Evolutionary conservation across 1,139 yeast genomes (phyloP), one percentile per base, ranked within the genome.

Genomic region (Pichiaceae sp.): DNA sequence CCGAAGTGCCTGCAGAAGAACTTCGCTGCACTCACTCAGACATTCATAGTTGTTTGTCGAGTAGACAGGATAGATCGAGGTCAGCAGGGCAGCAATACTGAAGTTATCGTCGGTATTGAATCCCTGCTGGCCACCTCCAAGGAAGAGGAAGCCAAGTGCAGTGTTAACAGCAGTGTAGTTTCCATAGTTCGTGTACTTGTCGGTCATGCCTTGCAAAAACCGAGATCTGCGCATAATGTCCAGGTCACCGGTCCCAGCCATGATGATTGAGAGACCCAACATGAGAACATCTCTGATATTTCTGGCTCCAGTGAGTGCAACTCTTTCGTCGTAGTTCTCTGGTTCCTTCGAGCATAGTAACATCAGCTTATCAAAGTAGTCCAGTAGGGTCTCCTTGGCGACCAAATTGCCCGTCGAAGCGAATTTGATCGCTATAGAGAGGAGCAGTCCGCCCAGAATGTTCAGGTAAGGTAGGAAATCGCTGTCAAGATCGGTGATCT

Each of bases 111-210:
- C 69, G 24, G 74, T 69, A 19, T 46, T 45, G 44, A 91, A 73
- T 0, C 95, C 91, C 59, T 77, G 86, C 55, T 86, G 96, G 0
- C 97, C 96, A 4, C 96, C 94, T 0, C 96, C 96, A 31, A 91
- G 60, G 52, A 91, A 89, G 38, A 91, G 62, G 47, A 89, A 77
- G 1, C 99, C 99, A 33, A 91, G 60, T 0, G 95, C 85, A 65
- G 85, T 72, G 50, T 83, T 86, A 2, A 79, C 68, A 0, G 93
- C 87, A 77, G 85, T 75, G 53, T 73, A 84, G 43, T 76, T 73
- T 0, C 95, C 95, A 56, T 72, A 86, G 3, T 68, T 66, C 38
- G 66, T 60, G 15, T 64, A 65, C 26, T 62, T 63, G 30, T 62
- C 66, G 0, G 75, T 69, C 20, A 70, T 70, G 17, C 75, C 80